Evolutionary conservation across 345 rosid genomes (phyloP).

Genomic region (Corymbia maculata): DNA sequence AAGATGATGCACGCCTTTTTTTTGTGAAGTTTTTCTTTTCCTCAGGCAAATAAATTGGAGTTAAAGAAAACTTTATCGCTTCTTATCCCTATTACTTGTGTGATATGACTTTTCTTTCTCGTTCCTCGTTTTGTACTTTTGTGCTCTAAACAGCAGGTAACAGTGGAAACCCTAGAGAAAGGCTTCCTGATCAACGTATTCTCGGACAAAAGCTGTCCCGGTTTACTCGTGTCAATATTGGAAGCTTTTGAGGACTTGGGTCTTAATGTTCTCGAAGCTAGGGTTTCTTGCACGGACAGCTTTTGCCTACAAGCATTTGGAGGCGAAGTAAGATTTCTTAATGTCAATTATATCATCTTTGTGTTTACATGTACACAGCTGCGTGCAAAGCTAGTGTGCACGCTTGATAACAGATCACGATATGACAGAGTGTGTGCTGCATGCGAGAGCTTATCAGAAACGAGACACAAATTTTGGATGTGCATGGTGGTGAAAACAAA

Average conservation of each 20-base stretch:
- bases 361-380: not conserved
- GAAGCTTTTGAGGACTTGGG: constrained; percentile 85
- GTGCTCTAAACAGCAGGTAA: constrained; percentile 35
- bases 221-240: constrained; percentile 64
- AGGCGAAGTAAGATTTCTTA: constrained; percentile 44
- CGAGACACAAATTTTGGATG: not conserved
- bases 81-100: not conserved
- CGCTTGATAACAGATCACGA: not conserved
- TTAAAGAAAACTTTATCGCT: not conserved
- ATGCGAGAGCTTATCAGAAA: not conserved
- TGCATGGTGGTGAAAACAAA: not conserved
- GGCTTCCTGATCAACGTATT: constrained; percentile 64
- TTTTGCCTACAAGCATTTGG: constrained; percentile 69
- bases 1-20: not conserved
- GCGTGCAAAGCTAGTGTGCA: not conserved
- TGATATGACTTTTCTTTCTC: not conserved
- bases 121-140: not conserved
- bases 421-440: not conserved
- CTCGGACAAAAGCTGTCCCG: constrained; percentile 56
- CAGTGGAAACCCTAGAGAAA: constrained; percentile 72
- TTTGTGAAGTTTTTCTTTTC: not conserved
- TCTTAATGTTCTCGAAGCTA: constrained; percentile 77
- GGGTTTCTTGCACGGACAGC: constrained; percentile 80
- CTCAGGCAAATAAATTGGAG: not conserved
- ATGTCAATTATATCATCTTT: not conserved